These are phyloP conservation scores for Liquidambar formosana DNA, from an alignment of 164 flowering plant species.

Conservation along the genomic window DNA sequence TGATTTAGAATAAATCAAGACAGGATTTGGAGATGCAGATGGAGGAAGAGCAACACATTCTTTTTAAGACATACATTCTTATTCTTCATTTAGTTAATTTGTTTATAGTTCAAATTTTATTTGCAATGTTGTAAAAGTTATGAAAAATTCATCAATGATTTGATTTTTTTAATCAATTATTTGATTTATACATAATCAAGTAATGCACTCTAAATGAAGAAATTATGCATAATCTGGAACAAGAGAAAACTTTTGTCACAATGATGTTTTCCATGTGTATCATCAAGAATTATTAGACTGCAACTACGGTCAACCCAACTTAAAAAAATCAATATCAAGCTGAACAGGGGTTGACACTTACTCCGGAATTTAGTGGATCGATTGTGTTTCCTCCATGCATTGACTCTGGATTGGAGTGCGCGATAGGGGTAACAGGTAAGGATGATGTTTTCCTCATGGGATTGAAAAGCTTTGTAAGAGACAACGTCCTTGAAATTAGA, in stretches of 20 bases:
- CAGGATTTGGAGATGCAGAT: no score
- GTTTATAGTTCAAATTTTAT: no score
- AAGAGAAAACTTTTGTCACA: background rate
- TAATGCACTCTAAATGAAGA: background rate
- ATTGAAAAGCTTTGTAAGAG: constrained; percentile 65
- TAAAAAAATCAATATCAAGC: background rate
- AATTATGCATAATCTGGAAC: background rate
- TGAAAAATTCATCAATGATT: no score
- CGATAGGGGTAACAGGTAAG: constrained; percentile 70
- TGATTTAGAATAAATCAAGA: no score
- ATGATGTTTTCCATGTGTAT: background rate
- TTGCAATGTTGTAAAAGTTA: no score
- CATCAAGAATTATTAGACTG: background rate
- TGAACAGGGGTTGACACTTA: constrained; percentile 30
- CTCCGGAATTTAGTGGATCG: constrained; percentile 33
- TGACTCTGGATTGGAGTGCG: constrained; percentile 84
- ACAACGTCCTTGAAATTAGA: constrained; percentile 48
- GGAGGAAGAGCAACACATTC: background rate
- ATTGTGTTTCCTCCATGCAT: constrained; percentile 45
- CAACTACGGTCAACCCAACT: background rate
- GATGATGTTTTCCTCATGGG: constrained; percentile 71
- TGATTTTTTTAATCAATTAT: no score
- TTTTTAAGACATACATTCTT: no score
- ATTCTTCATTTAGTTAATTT: no score
- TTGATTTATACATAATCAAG: background rate